Conservation (phyloP, 768 basidiomycete species). For the Coprinellus aureogranulatus region DNA sequence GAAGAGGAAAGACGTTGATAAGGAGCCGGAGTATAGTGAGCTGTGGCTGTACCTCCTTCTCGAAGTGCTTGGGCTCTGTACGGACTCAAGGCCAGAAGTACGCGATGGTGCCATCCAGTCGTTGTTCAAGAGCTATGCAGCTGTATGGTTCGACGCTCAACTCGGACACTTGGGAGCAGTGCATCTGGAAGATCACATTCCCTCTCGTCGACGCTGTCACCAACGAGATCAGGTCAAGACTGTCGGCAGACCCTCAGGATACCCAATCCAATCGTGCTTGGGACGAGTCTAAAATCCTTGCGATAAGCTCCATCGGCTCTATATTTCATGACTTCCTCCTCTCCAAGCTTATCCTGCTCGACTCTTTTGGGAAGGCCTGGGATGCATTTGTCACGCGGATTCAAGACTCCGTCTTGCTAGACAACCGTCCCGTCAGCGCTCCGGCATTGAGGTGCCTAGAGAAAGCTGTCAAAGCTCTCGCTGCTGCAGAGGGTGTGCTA, state of each 20-base stretch:
- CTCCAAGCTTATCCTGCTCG: conserved; percentile 68
- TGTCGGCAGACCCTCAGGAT: not conserved
- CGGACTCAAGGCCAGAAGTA: conserved; percentile 82
- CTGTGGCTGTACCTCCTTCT: conserved; percentile 93
- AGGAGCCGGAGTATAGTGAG: conserved; percentile 72
- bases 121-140: conserved; percentile 88
- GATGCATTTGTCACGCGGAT: conserved; percentile 70
- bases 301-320: conserved; percentile 77
- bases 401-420: conserved; percentile 65
- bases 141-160: conserved; percentile 88
- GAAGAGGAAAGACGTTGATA: conserved; percentile 62
- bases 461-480: conserved; percentile 65
- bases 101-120: conserved; percentile 94
- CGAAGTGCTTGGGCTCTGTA: conserved; percentile 79
- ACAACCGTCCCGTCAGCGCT: conserved; percentile 68
- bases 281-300: conserved; percentile 87
- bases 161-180: conserved; percentile 81
- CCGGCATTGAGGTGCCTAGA: conserved; percentile 86
- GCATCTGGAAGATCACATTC: conserved; percentile 89
- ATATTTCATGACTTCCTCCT: conserved; percentile 81
- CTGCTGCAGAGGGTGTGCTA: conserved; percentile 37
- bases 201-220: conserved; percentile 77
- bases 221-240: conserved; percentile 44
- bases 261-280: conserved; percentile 42
- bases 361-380: conserved; percentile 72